These are phyloP conservation scores for Aspergillus sp. DNA, from an alignment of 2,329 filamentous ascomycete species.

Conservation along the genomic window DNA sequence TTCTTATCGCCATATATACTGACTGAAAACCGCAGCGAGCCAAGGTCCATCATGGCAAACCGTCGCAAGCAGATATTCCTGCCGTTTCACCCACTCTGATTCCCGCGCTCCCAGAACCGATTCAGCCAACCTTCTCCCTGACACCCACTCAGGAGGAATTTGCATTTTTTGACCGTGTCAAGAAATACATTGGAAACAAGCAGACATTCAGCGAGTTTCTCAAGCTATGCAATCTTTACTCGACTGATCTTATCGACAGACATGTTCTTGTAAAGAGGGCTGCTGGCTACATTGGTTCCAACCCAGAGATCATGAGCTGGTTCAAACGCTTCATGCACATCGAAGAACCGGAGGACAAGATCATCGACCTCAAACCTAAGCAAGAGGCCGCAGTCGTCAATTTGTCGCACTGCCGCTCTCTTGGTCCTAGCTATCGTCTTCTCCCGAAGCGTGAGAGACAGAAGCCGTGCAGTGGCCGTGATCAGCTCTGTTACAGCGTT, in stretches of 20 bases:
- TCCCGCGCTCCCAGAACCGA: conserved; percentile 79
- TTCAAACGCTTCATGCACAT: conserved; percentile 81
- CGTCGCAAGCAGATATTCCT: conserved; percentile 52
- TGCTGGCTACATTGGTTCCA: conserved; percentile 78
- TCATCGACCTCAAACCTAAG: conserved; percentile 72
- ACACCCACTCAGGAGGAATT: conserved; percentile 81
- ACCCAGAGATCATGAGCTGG: conserved; percentile 80
- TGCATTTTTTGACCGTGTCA: conserved; percentile 90
- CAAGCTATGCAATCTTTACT: conserved; percentile 94
- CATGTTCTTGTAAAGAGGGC: conserved; percentile 78
- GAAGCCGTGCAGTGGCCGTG: conserved; percentile 87
- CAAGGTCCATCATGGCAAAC: conserved; percentile 68
- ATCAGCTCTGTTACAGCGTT: conserved; percentile 88
- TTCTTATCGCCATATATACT: conserved; percentile 4
- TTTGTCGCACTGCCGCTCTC: conserved; percentile 89
- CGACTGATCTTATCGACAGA: conserved; percentile 84
- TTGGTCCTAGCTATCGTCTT: conserved; percentile 90
- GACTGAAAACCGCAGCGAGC: conserved; percentile 54
- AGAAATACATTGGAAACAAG: conserved; percentile 93
- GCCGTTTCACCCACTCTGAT: conserved; percentile 81
- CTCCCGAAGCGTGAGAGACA: conserved; percentile 86
- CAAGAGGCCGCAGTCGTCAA: conserved; percentile 76
- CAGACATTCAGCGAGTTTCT: conserved; percentile 92
- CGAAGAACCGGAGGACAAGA: conserved; percentile 65
- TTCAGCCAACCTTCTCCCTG: conserved; percentile 68